Evolutionary conservation across 768 basidiomycete species (phyloP), one percentile per base, ranked within the genome.

Genomic region (Imleria badia): DNA sequence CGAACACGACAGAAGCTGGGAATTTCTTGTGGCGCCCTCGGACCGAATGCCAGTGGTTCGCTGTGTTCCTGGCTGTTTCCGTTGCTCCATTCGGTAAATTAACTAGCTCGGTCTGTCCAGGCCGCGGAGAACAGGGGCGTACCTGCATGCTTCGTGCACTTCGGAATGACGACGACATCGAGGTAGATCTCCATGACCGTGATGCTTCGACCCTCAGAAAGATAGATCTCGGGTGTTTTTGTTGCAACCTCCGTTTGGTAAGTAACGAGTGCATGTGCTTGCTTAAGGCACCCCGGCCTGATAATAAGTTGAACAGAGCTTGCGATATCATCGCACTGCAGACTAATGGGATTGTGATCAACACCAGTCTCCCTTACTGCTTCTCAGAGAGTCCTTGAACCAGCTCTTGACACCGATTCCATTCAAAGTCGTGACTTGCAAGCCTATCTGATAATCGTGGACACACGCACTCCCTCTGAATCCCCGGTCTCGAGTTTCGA

Each of bases 171-270:
- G 26, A 41, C 48, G 46, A 59, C 59, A 52, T 59, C 31, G 4
- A 51, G 29, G 53, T 33, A n/a, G 22, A 49, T 59, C 48, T 51
- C 49, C 29, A 29, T 44, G 6, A 1, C 40, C 40, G 2, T 31
- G 12, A 19, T 30, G 5, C 30, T 39, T 17, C 7, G 20, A n/a
- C 50, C 42, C 47, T 45, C 41, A 29, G 39, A 50, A 34, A 26
- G 26, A 29, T 47, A 38, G 50, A 63, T 54, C 54, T 56, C 54
- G 63, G 64, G n/a, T 35, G 40, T 31, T 51, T 42, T 60, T 60
- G 51, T 51, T 38, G 10, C 54, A 44, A 12, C 17, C 43, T 52
- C 52, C 36, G 54, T 51, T 49, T 47, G 41, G 26, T 26, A 6
- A 26, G 44, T 29, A 46, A 30, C 23, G 9, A 26, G 29, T 38